Base-by-base conservation (phyloP, 2,329 filamentous ascomycete species). In the Ploettnerulaceae sp. region DNA sequence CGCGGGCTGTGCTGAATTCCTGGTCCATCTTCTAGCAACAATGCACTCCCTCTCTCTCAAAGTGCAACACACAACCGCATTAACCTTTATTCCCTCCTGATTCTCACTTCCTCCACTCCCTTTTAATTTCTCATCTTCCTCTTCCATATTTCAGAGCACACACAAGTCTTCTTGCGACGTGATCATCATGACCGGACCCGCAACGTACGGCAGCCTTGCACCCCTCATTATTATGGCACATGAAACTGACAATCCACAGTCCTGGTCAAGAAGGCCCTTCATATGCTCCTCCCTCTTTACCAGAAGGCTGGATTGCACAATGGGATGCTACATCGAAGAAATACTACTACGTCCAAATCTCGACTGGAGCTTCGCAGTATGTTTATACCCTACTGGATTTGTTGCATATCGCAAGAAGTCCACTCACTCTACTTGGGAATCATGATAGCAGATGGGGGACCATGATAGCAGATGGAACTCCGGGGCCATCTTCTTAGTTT, bases 281-380 rank as follows among this genome's bases (percentile, higher is more conserved):
- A 4, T 62, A 52, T 43, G 62, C 53, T 14, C 81, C 81, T 54
- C 81, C 81, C 37, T 69, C 71, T 36, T 72, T 84, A 42, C 81
- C 81, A 39, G 67, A 77, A 9, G 81, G 81, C 59, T 84, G 81
- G 81, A 84, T 83, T 60, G 79, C 80, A 48, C 81, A 84, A 67
- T 84, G 81, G 81, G 81, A 84, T 61, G 76, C 74, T 52, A 62
- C 71, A 47, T 79, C 73, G 64, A 76, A 71, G 64, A 82, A 82
- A 64, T 84, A 84, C 64, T 84, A 84, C 65, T 84, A 79, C 63
- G 83, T 87, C 40, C 82, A 86, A 65, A 76, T 87, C 45, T 81
- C 80, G 43, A 86, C 82, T 6, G 83, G 83, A 37, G 72, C 78
- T 28, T 85, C 82, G 53, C 82, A 86, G 66, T 87, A 84, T 83